These are phyloP conservation scores for Pseudomassariella vexata DNA, from an alignment of 2,329 filamentous ascomycete species.

Conservation along the genomic window DNA sequence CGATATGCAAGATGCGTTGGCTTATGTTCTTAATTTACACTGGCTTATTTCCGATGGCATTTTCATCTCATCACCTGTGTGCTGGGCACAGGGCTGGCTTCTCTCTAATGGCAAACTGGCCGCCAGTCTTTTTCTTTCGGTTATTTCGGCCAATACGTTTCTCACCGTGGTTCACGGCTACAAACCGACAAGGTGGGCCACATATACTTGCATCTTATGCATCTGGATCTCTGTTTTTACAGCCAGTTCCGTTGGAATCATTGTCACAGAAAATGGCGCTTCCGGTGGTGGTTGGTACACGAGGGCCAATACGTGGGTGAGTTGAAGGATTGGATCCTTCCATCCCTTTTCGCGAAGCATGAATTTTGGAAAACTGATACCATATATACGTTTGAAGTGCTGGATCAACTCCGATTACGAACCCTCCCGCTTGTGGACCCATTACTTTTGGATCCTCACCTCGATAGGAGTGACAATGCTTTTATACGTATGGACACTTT, in stretches of 20 bases:
- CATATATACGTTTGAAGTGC: conserved; percentile 6
- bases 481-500: conserved; percentile 9
- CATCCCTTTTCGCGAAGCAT: no score
- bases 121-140: conserved; percentile 6
- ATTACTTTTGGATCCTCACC: conserved; percentile 10
- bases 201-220: neutral
- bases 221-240: conserved; percentile 1
- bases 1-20: conserved; percentile 9
- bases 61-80: conserved; percentile 4
- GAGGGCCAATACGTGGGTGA: conserved; percentile 8
- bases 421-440: conserved; percentile 8
- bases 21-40: conserved; percentile 8
- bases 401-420: conserved; percentile 10
- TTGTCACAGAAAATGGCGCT: conserved; percentile 1
- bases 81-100: conserved; percentile 11
- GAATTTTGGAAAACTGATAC: neutral
- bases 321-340: neutral
- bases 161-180: conserved; percentile 7
- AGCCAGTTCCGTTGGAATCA: conserved; percentile 2
- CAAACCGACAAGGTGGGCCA: conserved; percentile 2
- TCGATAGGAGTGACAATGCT: conserved; percentile 8
- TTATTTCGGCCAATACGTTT: conserved; percentile 9
- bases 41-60: conserved; percentile 10
- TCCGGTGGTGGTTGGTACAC: conserved; percentile 7
- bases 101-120: conserved; percentile 7